A percentile compares a stretch with the other conserved stretches of the same genome.
Conservation (phyloP, 2,329 filamentous ascomycete genomes). For the Mycocentrospora acerina region DNA sequence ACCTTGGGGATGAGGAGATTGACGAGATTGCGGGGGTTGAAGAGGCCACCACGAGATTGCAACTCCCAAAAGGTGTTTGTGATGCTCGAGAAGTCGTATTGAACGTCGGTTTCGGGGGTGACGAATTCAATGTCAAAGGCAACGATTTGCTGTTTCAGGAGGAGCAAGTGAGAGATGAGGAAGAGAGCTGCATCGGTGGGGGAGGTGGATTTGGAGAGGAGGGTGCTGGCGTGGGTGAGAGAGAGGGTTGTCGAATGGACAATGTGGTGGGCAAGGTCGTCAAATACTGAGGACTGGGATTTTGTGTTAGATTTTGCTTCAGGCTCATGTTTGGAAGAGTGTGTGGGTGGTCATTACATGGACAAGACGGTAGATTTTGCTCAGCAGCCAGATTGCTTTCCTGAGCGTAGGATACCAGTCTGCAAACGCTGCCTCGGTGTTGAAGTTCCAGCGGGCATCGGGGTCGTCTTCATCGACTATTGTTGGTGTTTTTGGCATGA, state of each 20-base stretch:
- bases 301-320: conserved; percentile 3
- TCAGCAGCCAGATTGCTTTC: conserved; percentile 68
- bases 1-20: conserved; percentile 65
- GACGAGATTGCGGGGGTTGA: conserved; percentile 65
- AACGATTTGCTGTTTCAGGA: conserved; percentile 93
- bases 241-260: conserved; percentile 88
- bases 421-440: conserved; percentile 58
- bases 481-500: conserved; percentile 51
- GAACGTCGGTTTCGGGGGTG: conserved; percentile 59
- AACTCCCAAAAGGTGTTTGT: conserved; percentile 69
- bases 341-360: conserved; percentile 52
- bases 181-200: conserved; percentile 83
- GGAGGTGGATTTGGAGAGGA: conserved; percentile 65
- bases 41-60: conserved; percentile 62
- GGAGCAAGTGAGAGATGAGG: conserved; percentile 89
- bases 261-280: conserved; percentile 75
- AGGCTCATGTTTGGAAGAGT: neutral
- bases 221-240: conserved; percentile 72
- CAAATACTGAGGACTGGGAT: conserved; percentile 63
- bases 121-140: conserved; percentile 89
- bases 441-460: conserved; percentile 55
- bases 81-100: conserved; percentile 66
- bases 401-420: conserved; percentile 68
- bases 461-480: conserved; percentile 55
- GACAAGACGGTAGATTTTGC: conserved; percentile 68